Evolutionary conservation across 768 basidiomycete species (phyloP).

Genomic region (Kwoniella sp.): DNA sequence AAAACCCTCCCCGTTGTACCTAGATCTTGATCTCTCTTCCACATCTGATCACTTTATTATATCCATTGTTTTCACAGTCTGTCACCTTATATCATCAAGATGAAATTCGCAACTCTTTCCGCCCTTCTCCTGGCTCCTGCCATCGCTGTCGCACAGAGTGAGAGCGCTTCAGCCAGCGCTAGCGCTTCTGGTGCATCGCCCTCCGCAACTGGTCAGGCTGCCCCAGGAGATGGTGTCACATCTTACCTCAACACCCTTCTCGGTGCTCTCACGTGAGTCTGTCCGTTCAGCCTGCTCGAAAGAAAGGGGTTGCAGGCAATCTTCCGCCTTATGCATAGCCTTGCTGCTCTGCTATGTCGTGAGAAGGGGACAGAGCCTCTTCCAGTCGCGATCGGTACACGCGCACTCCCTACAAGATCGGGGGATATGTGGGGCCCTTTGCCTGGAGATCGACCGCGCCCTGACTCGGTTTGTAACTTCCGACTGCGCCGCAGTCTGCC

Average conservation of each 20-base stretch:
- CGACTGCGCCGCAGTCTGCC: neutral
- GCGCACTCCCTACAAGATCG: no score
- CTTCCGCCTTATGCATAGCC: neutral
- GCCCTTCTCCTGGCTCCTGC: constrained; percentile 47
- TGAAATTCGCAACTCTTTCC: constrained; percentile 31
- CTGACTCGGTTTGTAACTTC: neutral
- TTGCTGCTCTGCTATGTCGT: neutral
- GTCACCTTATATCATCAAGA: constrained; percentile 12
- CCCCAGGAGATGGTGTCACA: constrained; percentile 2
- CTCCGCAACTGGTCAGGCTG: constrained; percentile 5
- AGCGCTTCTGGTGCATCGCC: constrained; percentile 15
- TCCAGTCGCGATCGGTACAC: no score
- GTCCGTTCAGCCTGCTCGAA: no score
- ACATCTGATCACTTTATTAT: no score
- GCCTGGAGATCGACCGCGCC: neutral
- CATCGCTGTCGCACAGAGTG: constrained; percentile 52
- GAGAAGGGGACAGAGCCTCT: neutral
- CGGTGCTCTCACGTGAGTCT: constrained; percentile 47
- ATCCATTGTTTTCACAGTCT: neutral
- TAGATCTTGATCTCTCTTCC: neutral
- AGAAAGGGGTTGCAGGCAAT: no score
- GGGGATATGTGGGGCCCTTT: neutral
- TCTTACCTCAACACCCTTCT: constrained; percentile 38
- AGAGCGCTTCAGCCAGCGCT: constrained; percentile 13
- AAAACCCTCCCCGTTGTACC: no score